Evolutionary conservation across 129 eudicot species (phyloP), one percentile per base, ranked within the genome.

Genomic region (Escallonia herrerae): DNA sequence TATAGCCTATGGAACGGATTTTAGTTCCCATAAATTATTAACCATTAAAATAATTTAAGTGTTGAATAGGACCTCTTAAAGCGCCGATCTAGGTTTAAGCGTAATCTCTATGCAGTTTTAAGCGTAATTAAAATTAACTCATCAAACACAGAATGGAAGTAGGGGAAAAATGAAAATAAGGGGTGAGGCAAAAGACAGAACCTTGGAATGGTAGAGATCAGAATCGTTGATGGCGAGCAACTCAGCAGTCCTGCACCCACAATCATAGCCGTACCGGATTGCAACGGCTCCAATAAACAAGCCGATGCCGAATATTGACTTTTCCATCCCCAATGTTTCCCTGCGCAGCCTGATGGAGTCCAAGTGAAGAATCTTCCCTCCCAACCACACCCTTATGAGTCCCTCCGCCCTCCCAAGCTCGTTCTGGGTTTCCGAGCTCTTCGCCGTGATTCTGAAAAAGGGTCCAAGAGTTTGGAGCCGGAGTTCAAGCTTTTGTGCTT

Each of bases 221-320:
- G 90, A 76, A 60, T 93, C 95, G 76, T 93, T 85, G 62, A 93
- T 93, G 48, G 96, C 98, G 55, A 93, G 96, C 78, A 88, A 69
- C 82, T 93, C 89, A 15, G 87, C 90, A 55, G 78, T 85, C 13
- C 44, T 44, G 66, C 99, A 93, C 0, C 99, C 95, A 79, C 82
- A 86, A 65, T 93, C 99, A 72, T 84, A 89, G 8, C 96, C 96
- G 74, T 86, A 69, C 59, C 95, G 69, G 49, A 84, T 74, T 54
- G 95, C 93, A 43, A 93, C 95, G 0, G 99, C 99, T 54, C 96
- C 96, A 68, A 93, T 67, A 61, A 93, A 89, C 91, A 93, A 80
- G 11, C 95, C 96, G 56, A 93, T 86, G 46, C 96, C 96, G 76
- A 93, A 93, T 15, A 93, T 77, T 22, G 96, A 93, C 61, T 60